Evolutionary conservation across 148 eudicot genomes (phyloP), one percentile per base, ranked within the genome.

Genomic region (Cornus kousa): DNA sequence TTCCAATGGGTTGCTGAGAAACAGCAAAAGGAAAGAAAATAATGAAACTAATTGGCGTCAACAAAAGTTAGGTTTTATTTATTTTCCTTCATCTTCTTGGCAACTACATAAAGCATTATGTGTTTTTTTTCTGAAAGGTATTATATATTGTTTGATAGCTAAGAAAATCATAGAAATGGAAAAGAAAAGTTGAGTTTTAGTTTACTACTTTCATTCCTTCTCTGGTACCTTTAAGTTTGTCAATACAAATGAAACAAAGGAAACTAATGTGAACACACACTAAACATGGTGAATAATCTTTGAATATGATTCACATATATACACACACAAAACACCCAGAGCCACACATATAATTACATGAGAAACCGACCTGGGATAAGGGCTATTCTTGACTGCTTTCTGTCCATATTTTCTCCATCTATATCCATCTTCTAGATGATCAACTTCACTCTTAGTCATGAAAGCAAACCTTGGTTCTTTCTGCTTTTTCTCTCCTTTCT

Each of bases 391-490:
- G 67, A 88, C 90, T 13, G 90, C 88, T 74, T 88, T 88, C 75
- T 88, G 90, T 5, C 90, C 90, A 73, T 88, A 88, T 78, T 88
- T 88, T 76, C 90, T 88, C 90, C 90, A 88, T 84, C 90, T 83
- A 73, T 88, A 88, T 75, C 91, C 91, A 79, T 89, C 91, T 87
- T 89, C 91, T 28, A 89, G 85, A 83, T 89, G 86, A 87, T 89
- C 91, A 60, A 89, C 87, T 70, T 89, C 91, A 60, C 91, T 89
- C 77, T 89, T 87, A 10, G 91, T 89, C 89, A 89, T 86, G 89
- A 89, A 89, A 65, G 91, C 89, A 74, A 86, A 89, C 69, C 89
- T 72, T 13, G 86, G 89, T 65, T 84, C 86, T 24, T 64, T 83
- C 80, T 86, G 62, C 82, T 83, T 84, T 79, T 88, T 89, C 77